These are phyloP conservation scores for Kwoniella dejecticola DNA, from an alignment of 768 basidiomycete genomes.

Conservation along the genomic window DNA sequence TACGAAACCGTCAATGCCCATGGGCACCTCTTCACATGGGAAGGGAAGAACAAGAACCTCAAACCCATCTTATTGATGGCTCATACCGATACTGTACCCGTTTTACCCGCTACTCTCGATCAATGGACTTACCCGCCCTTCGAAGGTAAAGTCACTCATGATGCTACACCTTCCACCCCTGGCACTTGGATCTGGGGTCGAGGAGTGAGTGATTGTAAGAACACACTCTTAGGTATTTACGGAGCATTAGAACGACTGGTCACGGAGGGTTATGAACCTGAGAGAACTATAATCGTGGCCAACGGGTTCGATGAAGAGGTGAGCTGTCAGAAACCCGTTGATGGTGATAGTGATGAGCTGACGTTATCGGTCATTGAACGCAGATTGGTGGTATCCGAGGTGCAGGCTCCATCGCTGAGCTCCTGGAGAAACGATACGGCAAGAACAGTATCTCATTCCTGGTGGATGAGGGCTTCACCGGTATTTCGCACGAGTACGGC, in stretches of 20 bases:
- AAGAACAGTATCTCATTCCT: conserved; percentile 72
- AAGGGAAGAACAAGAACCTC: conserved; percentile 63
- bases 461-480: conserved; percentile 82
- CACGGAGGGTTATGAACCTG: conserved; percentile 62
- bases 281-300: conserved; percentile 48
- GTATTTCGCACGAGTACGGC: conserved; percentile 52
- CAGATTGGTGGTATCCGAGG: conserved; percentile 44
- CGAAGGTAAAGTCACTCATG: conserved; percentile 58
- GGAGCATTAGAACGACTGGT: conserved; percentile 68
- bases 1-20: conserved; percentile 75
- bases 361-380: conserved; percentile 47
- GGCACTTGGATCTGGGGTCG: conserved; percentile 74
- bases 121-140: conserved; percentile 68
- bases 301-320: conserved; percentile 54
- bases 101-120: conserved; percentile 62
- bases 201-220: conserved; percentile 75
- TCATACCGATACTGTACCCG: conserved; percentile 68
- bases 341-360: background rate
- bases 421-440: conserved; percentile 68
- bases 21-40: conserved; percentile 74
- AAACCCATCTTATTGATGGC: conserved; percentile 66
- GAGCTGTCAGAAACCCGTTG: background rate
- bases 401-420: conserved; percentile 57
- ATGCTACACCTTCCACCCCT: conserved; percentile 39
- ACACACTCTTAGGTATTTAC: conserved; percentile 58